A percentile compares a stretch with the other conserved stretches of the same genome.
Evolutionary conservation across 2,329 filamentous ascomycete species (phyloP).

Genomic region (Fusarium illudens): DNA sequence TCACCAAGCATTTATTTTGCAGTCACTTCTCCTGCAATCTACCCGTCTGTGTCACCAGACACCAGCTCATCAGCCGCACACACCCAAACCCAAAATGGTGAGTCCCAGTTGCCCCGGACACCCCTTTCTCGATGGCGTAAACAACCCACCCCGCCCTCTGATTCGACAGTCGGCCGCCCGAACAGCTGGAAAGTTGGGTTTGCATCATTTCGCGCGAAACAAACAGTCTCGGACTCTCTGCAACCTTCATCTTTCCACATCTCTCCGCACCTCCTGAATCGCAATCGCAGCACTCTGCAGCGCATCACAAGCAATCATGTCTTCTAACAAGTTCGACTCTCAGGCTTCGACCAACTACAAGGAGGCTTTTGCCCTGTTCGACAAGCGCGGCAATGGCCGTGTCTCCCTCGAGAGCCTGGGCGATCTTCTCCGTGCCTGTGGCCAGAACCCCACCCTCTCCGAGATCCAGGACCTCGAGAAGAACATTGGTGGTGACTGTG

Average conservation of each 20-base stretch:
- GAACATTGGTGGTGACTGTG: conserved; percentile 89
- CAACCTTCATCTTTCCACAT: conserved; percentile 23
- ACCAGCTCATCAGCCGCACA: conserved; percentile 29
- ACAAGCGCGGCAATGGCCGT: conserved; percentile 97
- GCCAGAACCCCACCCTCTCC: conserved; percentile 94
- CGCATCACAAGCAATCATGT: conserved; percentile 48
- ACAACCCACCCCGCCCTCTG: conserved; percentile 48
- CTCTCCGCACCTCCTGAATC: conserved; percentile 14
- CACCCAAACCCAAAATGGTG: conserved; percentile 47
- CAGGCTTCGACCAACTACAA: conserved; percentile 97
- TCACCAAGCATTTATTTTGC: conserved; percentile 15
- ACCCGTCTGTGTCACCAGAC: background rate
- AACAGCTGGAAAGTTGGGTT: conserved; percentile 37
- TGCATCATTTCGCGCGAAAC: conserved; percentile 31
- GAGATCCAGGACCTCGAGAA: conserved; percentile 95
- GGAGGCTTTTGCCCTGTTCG: conserved; percentile 99
- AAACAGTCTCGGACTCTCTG: conserved; percentile 17
- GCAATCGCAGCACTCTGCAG: conserved; percentile 24
- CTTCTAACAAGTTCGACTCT: conserved; percentile 62
- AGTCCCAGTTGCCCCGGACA: conserved; percentile 47
- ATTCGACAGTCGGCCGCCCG: conserved; percentile 44
- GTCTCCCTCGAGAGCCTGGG: conserved; percentile 87
- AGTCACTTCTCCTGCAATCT: background rate
- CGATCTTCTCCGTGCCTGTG: conserved; percentile 93
- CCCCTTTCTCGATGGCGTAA: conserved; percentile 42